phyloP scores from a whole-genome alignment of 164 flowering plant genomes.

The Aristolochia fimbriata region DNA sequence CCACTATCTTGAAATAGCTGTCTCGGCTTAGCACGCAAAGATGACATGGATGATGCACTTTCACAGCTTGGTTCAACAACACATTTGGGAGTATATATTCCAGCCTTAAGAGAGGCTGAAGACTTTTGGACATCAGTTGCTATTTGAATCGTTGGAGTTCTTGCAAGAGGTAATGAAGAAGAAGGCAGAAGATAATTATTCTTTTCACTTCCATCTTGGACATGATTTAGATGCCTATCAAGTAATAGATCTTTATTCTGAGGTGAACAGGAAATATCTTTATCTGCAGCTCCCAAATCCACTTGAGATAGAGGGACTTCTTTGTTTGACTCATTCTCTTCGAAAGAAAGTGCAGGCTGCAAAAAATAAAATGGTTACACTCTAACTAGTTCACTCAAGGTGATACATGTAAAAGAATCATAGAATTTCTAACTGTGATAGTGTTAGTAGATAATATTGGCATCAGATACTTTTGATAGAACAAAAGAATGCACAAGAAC shows the following conservation, averaged over 20 bases:
- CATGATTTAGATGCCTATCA: background rate
- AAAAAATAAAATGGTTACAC: too few species aligned
- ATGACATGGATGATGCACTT: slow-evolving; percentile 17
- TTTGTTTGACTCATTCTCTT: slow-evolving; percentile 6
- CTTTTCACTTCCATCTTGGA: slow-evolving; percentile 2
- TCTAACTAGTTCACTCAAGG: too few species aligned
- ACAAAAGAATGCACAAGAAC: too few species aligned
- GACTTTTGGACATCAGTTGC: background rate
- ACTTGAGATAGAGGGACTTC: background rate
- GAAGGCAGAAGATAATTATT: background rate
- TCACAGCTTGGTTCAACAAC: slow-evolving; percentile 2
- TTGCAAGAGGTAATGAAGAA: slow-evolving; percentile 4
- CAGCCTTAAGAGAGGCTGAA: slow-evolving; percentile 5
- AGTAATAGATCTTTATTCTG: slow-evolving; percentile 1
- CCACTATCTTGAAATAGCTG: slow-evolving; percentile 15
- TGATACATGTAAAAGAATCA: too few species aligned
- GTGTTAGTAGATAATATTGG: too few species aligned
- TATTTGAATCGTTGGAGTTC: background rate
- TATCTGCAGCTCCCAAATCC: slow-evolving; percentile 19
- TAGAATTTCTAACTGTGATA: too few species aligned
- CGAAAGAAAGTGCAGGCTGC: too few species aligned
- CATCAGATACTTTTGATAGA: too few species aligned
- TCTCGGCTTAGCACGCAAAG: slow-evolving; percentile 22
- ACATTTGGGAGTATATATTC: slow-evolving; percentile 6
- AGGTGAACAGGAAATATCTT: slow-evolving; percentile 1